Conservation (phyloP, 805 yeast species). For the Blastobotrys chiropterorum region DNA sequence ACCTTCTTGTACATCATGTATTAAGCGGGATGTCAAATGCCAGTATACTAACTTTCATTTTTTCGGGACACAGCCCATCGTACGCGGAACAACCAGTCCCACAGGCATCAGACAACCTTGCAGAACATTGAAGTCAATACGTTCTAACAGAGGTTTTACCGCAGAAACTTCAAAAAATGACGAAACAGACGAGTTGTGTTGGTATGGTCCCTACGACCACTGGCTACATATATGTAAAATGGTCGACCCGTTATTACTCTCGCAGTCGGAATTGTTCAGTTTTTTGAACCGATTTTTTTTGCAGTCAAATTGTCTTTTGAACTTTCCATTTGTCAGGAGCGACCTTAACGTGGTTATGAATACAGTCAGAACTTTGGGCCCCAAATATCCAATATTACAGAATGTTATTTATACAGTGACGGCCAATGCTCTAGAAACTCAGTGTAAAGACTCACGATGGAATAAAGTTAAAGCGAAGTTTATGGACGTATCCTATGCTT, state of each 20-base stretch:
- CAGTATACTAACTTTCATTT: conserved; percentile 4
- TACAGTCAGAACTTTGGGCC: conserved; percentile 4
- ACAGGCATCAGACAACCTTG: too few species aligned
- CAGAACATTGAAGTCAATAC: too few species aligned
- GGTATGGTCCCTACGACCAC: background rate
- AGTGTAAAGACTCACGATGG: conserved; percentile 15
- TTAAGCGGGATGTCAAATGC: conserved; percentile 11
- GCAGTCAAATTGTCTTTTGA: conserved; percentile 12
- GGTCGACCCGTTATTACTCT: background rate
- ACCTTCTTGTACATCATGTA: conserved; percentile 15
- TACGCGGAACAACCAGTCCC: too few species aligned
- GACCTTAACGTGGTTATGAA: conserved; percentile 14
- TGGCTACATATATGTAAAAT: background rate
- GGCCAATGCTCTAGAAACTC: conserved; percentile 8
- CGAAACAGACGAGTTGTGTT: background rate
- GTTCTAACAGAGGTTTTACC: too few species aligned
- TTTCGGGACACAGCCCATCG: background rate
- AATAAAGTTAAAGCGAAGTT: conserved; percentile 10
- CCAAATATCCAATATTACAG: conserved; percentile 8
- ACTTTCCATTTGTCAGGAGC: conserved; percentile 13
- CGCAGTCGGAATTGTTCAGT: background rate
- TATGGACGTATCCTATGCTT: conserved; percentile 14
- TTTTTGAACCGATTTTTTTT: conserved; percentile 12
- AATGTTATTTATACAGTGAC: conserved; percentile 10
- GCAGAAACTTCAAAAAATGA: too few species aligned